Evolutionary conservation across 2,329 filamentous ascomycete genomes (phyloP).

Genomic region (Aureobasidium sp.): DNA sequence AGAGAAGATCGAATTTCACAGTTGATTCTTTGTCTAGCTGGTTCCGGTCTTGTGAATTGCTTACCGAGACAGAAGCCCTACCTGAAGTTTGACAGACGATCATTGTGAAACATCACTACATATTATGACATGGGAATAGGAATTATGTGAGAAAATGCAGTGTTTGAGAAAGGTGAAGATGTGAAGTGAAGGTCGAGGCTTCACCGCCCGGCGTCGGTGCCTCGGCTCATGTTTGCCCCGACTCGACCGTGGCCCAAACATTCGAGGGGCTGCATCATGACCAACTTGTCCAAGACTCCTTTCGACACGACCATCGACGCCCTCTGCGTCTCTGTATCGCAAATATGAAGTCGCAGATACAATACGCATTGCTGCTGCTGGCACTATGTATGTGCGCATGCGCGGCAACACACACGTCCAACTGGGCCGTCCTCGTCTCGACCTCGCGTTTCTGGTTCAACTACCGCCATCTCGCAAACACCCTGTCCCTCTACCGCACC

Average conservation of each 20-base stretch:
- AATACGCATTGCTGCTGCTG: constrained; percentile 5
- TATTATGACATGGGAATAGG: not conserved
- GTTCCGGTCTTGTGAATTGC: not conserved
- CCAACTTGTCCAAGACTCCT: not conserved
- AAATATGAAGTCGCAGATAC: not conserved
- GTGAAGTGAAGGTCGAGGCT: not conserved
- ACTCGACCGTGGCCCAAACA: not conserved
- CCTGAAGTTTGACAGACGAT: no score
- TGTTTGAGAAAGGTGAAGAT: not conserved
- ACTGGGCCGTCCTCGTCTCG: constrained; percentile 98
- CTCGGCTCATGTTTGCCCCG: not conserved
- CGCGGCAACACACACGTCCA: constrained; percentile 79
- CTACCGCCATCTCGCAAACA: constrained; percentile 96
- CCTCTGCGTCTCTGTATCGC: not conserved
- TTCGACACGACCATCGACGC: not conserved
- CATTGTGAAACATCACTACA: not conserved
- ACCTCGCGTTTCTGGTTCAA: constrained; percentile 99
- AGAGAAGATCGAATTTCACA: not conserved
- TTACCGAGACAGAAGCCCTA: no score
- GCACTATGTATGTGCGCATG: constrained; percentile 32
- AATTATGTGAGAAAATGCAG: not conserved
- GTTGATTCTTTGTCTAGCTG: not conserved
- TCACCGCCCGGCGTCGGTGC: constrained; percentile 2
- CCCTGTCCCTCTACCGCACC: constrained; percentile 92
- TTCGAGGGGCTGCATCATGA: constrained; percentile 3